These are phyloP conservation scores for Penicillium malachiteum DNA, from an alignment of 495 filamentous ascomycete genomes.

Conservation along the genomic window DNA sequence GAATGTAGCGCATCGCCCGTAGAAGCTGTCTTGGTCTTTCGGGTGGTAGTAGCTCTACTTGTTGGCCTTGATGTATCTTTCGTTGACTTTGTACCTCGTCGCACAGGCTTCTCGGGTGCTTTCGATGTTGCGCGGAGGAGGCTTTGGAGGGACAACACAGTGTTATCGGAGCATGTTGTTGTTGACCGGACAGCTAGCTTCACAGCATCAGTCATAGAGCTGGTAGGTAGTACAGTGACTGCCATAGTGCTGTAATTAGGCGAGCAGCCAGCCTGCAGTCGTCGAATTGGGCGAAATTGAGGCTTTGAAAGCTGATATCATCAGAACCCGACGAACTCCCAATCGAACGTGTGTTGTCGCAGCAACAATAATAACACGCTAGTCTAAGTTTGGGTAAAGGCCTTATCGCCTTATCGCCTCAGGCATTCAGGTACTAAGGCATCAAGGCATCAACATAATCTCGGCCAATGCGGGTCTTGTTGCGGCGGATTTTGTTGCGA, in stretches of 20 bases:
- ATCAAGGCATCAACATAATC: neutral
- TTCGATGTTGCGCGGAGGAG: slow-evolving; percentile 39
- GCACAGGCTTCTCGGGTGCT: slow-evolving; percentile 24
- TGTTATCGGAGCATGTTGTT: slow-evolving; percentile 48
- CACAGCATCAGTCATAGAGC: slow-evolving; percentile 42
- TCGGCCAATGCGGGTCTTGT: neutral
- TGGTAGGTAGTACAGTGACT: slow-evolving; percentile 35
- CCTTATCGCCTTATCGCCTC: neutral
- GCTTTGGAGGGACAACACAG: slow-evolving; percentile 45
- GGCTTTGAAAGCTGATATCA: slow-evolving; percentile 25
- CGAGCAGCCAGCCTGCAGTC: slow-evolving; percentile 17
- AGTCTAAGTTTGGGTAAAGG: slow-evolving; percentile 13
- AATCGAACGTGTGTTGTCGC: slow-evolving; percentile 37
- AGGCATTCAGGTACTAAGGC: neutral
- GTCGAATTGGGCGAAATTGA: slow-evolving; percentile 11
- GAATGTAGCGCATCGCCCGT: slow-evolving; percentile 27
- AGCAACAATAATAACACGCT: slow-evolving; percentile 32
- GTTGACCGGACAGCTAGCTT: slow-evolving; percentile 50
- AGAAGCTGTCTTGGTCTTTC: slow-evolving; percentile 35
- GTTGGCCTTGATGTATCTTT: slow-evolving; percentile 20
- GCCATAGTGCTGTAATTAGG: slow-evolving; percentile 30
- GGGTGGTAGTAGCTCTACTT: slow-evolving; percentile 34
- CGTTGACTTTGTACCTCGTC: slow-evolving; percentile 24
- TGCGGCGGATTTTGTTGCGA: neutral
- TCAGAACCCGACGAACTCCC: slow-evolving; percentile 21